phyloP scores from a whole-genome alignment of 2,329 filamentous ascomycete species.

The Remersonia thermophila region DNA sequence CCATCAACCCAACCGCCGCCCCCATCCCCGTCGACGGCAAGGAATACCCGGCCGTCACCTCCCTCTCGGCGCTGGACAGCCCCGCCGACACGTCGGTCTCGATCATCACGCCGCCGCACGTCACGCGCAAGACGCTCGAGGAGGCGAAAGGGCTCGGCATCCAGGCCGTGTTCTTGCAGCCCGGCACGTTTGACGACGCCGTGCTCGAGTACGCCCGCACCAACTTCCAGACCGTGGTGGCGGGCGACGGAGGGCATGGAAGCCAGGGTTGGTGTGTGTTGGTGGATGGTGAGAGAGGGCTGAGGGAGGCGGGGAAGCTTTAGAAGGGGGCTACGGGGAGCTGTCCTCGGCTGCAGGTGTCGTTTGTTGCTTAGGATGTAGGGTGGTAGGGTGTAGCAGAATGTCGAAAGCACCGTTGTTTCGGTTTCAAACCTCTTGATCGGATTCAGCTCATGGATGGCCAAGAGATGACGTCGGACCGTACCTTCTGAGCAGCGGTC shows the following conservation, averaged over 20 bases:
- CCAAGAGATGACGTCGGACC: too few species aligned
- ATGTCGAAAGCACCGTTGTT: too few species aligned
- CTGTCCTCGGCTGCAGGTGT: too few species aligned
- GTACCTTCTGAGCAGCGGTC: too few species aligned
- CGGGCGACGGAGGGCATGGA: slow-evolving; percentile 50
- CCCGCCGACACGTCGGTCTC: slow-evolving; percentile 65
- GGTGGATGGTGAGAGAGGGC: slow-evolving; percentile 62
- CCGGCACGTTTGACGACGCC: slow-evolving; percentile 71
- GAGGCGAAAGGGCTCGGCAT: slow-evolving; percentile 67
- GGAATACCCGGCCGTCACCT: slow-evolving; percentile 51
- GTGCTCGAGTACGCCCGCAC: slow-evolving; percentile 56
- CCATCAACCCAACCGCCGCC: slow-evolving; percentile 64
- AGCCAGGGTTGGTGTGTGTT: slow-evolving; percentile 77
- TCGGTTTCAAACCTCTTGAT: too few species aligned
- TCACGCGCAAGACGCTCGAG: slow-evolving; percentile 61
- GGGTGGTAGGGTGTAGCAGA: neutral
- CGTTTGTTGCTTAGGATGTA: neutral
- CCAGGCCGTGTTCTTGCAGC: slow-evolving; percentile 76
- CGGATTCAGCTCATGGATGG: too few species aligned
- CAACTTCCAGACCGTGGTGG: slow-evolving; percentile 58
- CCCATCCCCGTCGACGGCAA: slow-evolving; percentile 48
- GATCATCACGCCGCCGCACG: slow-evolving; percentile 73
- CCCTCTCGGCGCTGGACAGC: slow-evolving; percentile 50
- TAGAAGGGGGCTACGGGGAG: slow-evolving; percentile 2
- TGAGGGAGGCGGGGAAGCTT: slow-evolving; percentile 38